Conservation (phyloP, 2,329 filamentous ascomycete species). For the Zopfia rhizophila region DNA sequence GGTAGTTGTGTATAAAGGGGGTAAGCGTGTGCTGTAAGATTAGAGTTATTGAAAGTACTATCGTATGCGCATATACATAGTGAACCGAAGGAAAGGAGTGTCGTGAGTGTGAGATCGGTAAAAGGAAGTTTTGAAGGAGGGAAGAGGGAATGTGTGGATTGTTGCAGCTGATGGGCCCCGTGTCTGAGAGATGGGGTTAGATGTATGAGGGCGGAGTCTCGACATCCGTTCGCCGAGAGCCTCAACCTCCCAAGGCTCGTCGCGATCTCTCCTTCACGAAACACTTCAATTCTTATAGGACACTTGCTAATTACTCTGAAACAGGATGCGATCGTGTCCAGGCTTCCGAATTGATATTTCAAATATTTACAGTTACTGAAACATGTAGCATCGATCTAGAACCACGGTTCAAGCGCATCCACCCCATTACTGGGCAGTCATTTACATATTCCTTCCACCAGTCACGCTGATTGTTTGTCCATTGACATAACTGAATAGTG, state of each 20-base stretch:
- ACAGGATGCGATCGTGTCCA: not conserved
- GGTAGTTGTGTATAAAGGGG: conserved; percentile 12
- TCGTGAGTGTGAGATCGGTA: conserved; percentile 13
- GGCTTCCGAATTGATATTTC: conserved; percentile 8
- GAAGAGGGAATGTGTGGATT: conserved; percentile 10
- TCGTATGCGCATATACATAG: conserved; percentile 39
- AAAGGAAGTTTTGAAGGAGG: conserved; percentile 18
- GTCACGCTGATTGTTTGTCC: conserved; percentile 91
- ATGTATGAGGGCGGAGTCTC: conserved; percentile 13
- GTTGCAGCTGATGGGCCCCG: conserved; percentile 10
- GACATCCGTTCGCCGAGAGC: conserved; percentile 7
- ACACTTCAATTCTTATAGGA: conserved; percentile 17
- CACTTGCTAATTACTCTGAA: conserved; percentile 12
- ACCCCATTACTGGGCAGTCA: too few species aligned
- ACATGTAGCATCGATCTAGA: conserved; percentile 15
- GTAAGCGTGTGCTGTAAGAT: conserved; percentile 18
- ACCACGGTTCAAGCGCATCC: not conserved
- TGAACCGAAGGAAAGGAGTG: conserved; percentile 31
- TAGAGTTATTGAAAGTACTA: conserved; percentile 21
- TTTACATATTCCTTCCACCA: conserved; percentile 73
- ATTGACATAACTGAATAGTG: conserved; percentile 83
- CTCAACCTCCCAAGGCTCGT: not conserved
- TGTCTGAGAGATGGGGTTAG: too few species aligned
- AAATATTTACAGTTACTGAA: conserved; percentile 25
- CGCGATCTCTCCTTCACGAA: conserved; percentile 24